Evolutionary conservation across 305 asterid species (phyloP).

Genomic region (Striga hermonthica): DNA sequence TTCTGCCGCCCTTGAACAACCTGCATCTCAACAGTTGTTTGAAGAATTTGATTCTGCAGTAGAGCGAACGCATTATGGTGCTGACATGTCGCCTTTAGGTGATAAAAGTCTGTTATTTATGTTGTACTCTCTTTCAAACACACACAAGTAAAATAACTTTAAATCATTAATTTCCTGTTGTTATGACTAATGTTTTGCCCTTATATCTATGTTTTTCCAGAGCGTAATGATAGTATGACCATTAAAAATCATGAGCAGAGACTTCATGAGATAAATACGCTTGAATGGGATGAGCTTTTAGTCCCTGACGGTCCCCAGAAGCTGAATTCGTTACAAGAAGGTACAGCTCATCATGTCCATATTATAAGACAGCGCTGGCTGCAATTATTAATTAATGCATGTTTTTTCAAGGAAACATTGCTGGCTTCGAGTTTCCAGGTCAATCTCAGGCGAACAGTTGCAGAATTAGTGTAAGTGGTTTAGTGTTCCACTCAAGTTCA

Average conservation of each 20-base stretch:
- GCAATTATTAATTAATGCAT: slow-evolving; percentile 27
- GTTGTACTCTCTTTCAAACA: no score
- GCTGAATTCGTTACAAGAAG: slow-evolving; percentile 52
- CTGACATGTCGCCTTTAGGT: slow-evolving; percentile 40
- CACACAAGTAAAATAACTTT: no score
- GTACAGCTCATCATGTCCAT: slow-evolving; percentile 32
- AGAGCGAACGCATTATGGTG: slow-evolving; percentile 35
- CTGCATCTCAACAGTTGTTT: slow-evolving; percentile 38
- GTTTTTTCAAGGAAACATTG: slow-evolving; percentile 48
- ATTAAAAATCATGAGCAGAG: slow-evolving; percentile 62
- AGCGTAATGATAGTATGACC: slow-evolving; percentile 40
- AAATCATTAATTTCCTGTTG: not conserved
- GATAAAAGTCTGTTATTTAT: slow-evolving; percentile 1
- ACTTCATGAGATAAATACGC: slow-evolving; percentile 86
- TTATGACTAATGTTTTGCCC: slow-evolving; percentile 27
- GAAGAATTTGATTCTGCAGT: slow-evolving; percentile 49
- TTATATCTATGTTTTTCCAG: slow-evolving; percentile 46
- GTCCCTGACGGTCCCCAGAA: slow-evolving; percentile 58
- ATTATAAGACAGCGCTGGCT: slow-evolving; percentile 17
- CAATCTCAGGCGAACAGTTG: slow-evolving; percentile 38
- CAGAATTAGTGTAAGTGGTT: slow-evolving; percentile 54
- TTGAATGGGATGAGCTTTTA: slow-evolving; percentile 98
- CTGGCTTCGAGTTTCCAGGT: slow-evolving; percentile 41
- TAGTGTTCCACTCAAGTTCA: not conserved
- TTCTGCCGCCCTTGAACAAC: slow-evolving; percentile 35